Evolutionary conservation across 2,329 filamentous ascomycete genomes (phyloP).

Genomic region (Penicillium psychrosexuale): DNA sequence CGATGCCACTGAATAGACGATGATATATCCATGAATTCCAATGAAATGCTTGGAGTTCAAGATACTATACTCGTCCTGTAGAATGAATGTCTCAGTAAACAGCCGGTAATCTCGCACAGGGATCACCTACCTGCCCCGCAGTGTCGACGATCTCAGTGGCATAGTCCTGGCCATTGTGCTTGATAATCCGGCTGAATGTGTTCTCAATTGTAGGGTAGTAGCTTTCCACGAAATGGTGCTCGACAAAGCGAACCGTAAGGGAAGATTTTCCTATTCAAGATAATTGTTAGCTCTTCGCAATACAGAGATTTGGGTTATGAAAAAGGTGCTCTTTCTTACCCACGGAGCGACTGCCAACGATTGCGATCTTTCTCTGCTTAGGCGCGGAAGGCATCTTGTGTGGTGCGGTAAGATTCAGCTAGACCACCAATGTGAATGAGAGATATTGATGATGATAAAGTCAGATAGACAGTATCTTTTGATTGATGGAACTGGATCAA

Average conservation of each 20-base stretch:
- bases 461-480: not conserved
- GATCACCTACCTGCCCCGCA: conserved; percentile 71
- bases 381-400: conserved; percentile 63
- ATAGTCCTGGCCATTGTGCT: conserved; percentile 88
- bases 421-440: not conserved
- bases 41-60: conserved; percentile 99
- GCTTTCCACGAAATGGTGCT: conserved; percentile 96
- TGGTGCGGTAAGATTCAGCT: not conserved
- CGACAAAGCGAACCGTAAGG: conserved; percentile 92
- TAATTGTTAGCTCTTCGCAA: conserved; percentile 1
- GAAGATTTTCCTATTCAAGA: conserved; percentile 79
- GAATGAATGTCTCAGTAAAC: conserved; percentile 17
- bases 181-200: conserved; percentile 94
- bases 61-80: conserved; percentile 94
- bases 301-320: not conserved
- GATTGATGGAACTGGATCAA: not conserved
- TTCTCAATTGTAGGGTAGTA: conserved; percentile 99
- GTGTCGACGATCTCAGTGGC: conserved; percentile 98
- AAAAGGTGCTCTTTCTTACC: conserved; percentile 56
- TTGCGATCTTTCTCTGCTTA: conserved; percentile 92
- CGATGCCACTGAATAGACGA: conserved; percentile 95
- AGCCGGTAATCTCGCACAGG: not conserved
- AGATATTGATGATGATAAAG: not conserved
- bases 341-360: conserved; percentile 91
- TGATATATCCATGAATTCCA: conserved; percentile 97